Evolutionary conservation across 2,329 filamentous ascomycete species (phyloP), one percentile per base, ranked within the genome.

Genomic region (Elsinoe perseae): DNA sequence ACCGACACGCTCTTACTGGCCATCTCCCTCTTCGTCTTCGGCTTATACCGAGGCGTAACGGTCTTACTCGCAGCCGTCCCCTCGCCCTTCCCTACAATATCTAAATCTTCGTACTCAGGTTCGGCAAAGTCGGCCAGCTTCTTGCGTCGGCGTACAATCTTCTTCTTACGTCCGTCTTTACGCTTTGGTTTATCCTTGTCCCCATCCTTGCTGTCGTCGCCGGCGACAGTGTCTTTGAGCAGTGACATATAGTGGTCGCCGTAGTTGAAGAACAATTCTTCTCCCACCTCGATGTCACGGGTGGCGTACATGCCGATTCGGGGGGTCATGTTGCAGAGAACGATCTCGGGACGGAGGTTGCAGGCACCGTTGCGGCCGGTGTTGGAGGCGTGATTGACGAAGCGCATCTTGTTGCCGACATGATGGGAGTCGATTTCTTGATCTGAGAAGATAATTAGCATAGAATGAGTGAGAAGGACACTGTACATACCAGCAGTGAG

Each of bases 191-290:
- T 36, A 23, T 4, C 16, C 18, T 28, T 50, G 43, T 20, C 32
- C 27, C 8, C 12, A 23, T 16, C 48, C 23, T 57, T 43, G 12
- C 52, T 32, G 16, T 54, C 54, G 3, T 56, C 54, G 20, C 34
- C 55, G 38, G 50, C 54, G 14, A 57, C 44, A 7, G 54, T 52
- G 9, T 56, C 48, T 30, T 56, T 56, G 8, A 56, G 53, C 32
- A 56, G 53, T 5, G 18, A 28, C 38, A 44, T 44, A 20, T 61
- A 62, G 28, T 52, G 38, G 3, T 48, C 34, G 1, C 86, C 86
- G 63, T 95, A 93, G 65, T 92, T 81, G 69, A 92, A 95, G 66
- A 89, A 86, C 0, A 95, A 72, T 69, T 93, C 88, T 59, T 89
- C 84, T 21, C 88, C 88, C 2, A 80, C 76, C 58, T 78, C 76